Percentiles rank a stretch among this genome's conserved stretches.
Conservation (phyloP, 2,329 filamentous ascomycete genomes). For the Fusarium pseudograminearum region DNA sequence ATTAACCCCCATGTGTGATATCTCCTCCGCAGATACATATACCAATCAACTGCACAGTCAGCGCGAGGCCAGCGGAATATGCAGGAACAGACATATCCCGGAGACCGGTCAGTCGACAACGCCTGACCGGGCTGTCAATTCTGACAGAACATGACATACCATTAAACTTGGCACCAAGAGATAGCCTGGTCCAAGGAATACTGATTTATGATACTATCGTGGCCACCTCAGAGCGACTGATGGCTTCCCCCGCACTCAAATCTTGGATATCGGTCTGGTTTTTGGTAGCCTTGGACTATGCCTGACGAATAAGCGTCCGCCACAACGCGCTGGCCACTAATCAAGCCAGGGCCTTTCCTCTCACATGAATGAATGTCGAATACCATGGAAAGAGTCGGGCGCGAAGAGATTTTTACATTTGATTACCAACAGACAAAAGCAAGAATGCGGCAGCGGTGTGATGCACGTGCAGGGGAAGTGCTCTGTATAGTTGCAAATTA, state of each 20-base stretch:
- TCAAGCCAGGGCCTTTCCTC: conserved; percentile 16
- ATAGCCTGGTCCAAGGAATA: conserved; percentile 27
- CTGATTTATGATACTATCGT: conserved; percentile 19
- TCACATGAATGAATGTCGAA: conserved; percentile 17
- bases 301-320: conserved; percentile 43
- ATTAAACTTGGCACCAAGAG: conserved; percentile 22
- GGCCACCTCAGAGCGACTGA: conserved; percentile 29
- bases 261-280: conserved; percentile 13
- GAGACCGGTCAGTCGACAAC: conserved; percentile 37
- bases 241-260: conserved; percentile 18
- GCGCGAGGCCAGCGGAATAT: conserved; percentile 22
- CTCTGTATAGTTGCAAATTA: background rate
- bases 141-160: conserved; percentile 8
- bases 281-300: conserved; percentile 24
- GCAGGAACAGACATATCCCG: conserved; percentile 10
- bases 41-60: background rate
- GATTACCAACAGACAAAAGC: conserved; percentile 11
- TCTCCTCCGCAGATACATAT: background rate
- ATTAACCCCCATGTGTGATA: conserved; percentile 23
- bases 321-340: conserved; percentile 46
- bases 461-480: conserved; percentile 21
- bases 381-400: conserved; percentile 23
- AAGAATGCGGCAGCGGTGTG: conserved; percentile 33
- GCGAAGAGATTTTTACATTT: conserved; percentile 6
- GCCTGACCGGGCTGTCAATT: background rate